A percentile compares a stretch with the other conserved stretches of the same genome.
Evolutionary conservation across 306 rosid species (phyloP).

Genomic region (Vigna nakashimae): DNA sequence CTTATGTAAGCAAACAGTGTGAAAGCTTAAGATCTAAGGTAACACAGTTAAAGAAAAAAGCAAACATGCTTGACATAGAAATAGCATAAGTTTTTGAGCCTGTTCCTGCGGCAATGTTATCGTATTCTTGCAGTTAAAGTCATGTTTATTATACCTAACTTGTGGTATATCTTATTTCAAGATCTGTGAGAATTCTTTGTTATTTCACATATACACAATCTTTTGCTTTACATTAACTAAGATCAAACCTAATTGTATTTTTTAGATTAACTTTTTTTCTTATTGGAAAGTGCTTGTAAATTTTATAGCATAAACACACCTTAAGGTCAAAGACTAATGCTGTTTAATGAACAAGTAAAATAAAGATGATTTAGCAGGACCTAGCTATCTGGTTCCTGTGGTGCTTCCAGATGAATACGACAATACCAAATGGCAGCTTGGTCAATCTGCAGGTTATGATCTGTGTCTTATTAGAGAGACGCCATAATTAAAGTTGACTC

Average conservation of each 20-base stretch:
- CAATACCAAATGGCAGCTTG: constrained; percentile 25
- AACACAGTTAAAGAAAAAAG: not conserved
- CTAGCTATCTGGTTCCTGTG: not conserved
- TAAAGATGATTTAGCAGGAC: constrained; percentile 1
- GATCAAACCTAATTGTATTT: not conserved
- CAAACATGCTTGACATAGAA: not conserved
- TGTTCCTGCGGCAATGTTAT: not conserved
- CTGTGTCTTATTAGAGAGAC: not conserved
- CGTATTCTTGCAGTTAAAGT: constrained; percentile 41
- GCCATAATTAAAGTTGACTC: constrained; percentile 45
- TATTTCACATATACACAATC: constrained; percentile 18
- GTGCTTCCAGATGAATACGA: constrained; percentile 46
- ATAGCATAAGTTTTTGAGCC: not conserved
- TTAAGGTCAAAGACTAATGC: constrained; percentile 1
- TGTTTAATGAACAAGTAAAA: not conserved
- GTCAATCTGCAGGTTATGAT: constrained; percentile 45
- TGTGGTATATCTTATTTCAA: constrained; percentile 1
- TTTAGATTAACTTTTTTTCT: not conserved
- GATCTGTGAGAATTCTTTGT: not conserved
- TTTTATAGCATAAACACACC: not conserved
- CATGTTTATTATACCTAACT: constrained; percentile 7
- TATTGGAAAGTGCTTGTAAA: not conserved
- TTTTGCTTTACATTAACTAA: constrained; percentile 1
- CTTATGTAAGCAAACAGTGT: constrained; percentile 24
- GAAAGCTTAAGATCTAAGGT: constrained; percentile 4